Percentiles rank a stretch among this genome's conserved stretches.
Conservation (phyloP, 2,329 filamentous ascomycete species). For the Botrytis sinoallii region DNA sequence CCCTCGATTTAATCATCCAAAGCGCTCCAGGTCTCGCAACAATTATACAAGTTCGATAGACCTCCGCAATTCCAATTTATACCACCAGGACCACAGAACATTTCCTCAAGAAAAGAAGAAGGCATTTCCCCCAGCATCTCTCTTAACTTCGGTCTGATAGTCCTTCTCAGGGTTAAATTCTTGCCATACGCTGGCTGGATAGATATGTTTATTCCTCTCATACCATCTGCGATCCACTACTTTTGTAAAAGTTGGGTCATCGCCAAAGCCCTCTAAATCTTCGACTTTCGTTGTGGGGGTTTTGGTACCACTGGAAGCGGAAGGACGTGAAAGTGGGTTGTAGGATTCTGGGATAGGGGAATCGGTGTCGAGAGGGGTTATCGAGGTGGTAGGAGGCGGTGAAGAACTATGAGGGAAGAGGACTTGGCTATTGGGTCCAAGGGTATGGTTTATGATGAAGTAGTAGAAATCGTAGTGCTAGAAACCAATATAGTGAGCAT, state of each 20-base stretch:
- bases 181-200: slow-evolving; percentile 92
- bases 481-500: slow-evolving; percentile 30
- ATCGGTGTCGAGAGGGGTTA: slow-evolving; percentile 22
- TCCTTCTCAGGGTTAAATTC: slow-evolving; percentile 90
- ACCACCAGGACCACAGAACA: neutral
- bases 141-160: slow-evolving; percentile 72
- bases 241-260: slow-evolving; percentile 81
- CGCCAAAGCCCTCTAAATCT: slow-evolving; percentile 68
- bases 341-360: slow-evolving; percentile 30
- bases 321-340: slow-evolving; percentile 42
- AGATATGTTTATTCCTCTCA: slow-evolving; percentile 97
- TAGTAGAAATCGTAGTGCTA: slow-evolving; percentile 98
- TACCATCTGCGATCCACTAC: slow-evolving; percentile 97
- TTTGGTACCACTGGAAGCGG: slow-evolving; percentile 35
- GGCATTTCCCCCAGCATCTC: slow-evolving; percentile 84
- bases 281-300: slow-evolving; percentile 30
- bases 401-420: slow-evolving; percentile 72
- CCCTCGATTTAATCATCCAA: neutral
- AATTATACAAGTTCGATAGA: neutral
- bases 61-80: neutral
- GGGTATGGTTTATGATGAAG: slow-evolving; percentile 85
- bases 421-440: slow-evolving; percentile 66
- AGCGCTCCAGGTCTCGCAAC: neutral
- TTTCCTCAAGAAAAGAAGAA: slow-evolving; percentile 71
- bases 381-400: slow-evolving; percentile 31